Base-by-base conservation (phyloP, 768 basidiomycete genomes). In the Lepiota brunneoincarnata region DNA sequence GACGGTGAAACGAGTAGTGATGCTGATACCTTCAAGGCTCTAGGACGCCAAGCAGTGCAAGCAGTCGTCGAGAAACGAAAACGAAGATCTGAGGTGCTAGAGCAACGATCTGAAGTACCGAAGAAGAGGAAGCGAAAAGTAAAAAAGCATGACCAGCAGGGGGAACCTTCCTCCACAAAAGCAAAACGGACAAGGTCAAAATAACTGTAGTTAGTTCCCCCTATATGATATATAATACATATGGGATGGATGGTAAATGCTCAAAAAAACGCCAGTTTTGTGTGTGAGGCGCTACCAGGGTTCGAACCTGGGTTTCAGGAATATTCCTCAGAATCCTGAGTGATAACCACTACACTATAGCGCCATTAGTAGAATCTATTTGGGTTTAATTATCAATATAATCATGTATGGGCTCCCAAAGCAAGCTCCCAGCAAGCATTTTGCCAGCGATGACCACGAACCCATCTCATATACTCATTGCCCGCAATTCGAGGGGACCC, bases 391-490 rank as follows among this genome's bases (percentile, higher is more conserved):
- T n/a, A n/a, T n/a, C n/a, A n/a, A n/a, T n/a, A n/a, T 20, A 9
- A 5, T 2, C 15, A 49, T 49, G 39, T 15, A 7, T 6, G 28
- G 9, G 9, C 34, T 7, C 23, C 12, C 17, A 23, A 36, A 17
- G 28, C 9, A n/a, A 24, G n/a, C 17, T 17, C 7, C 26, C 31
- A 31, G n/a, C 31, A 31, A 31, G 3, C 31, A 10, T 6, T 9
- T 31, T 31, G 28, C 20, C 35, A 21, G 39, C 61, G 57, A 84
- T 85, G 81, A 75, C 80, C 57, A 87, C 84, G 42, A 89, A 93
- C 65, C 91, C 91, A 1, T 86, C 91, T 6, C 90, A 92, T 65
- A 89, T 92, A 59, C 87, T 93, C 64, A 93, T 93, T 58, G 91
- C 91, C 7, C 84, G 91, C 62, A 88, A 89, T 60, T 91, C 91